Base-by-base conservation (phyloP, 140 eudicot species). In the Ambrosia hybrid region DNA sequence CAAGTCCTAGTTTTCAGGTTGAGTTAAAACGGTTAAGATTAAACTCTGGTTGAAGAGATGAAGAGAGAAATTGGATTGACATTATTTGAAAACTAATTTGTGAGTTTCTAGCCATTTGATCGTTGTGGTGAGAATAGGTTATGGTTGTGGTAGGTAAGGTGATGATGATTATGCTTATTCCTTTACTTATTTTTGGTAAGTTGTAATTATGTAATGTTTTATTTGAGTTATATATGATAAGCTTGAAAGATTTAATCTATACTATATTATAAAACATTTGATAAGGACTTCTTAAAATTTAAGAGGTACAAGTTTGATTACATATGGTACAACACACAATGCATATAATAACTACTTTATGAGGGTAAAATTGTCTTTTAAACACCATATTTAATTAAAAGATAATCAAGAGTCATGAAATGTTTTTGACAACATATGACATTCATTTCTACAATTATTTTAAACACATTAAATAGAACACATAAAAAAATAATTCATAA, bases 1-100 rank as follows among this genome's bases (percentile, higher is more conserved):
- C 86, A 10, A 86, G 86, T 78, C 88, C 96, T 30, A 65, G 62
- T 71, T 92, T 92, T 79, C 88, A 72, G 46, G 83, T 87, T 4
- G 95, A 92, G 72, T 65, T 89, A 76, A 92, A 85, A 81, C 91
- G 88, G 4, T 75, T 85, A 68, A 79, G 94, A 81, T 76, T 84
- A 70, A 88, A 81, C 60, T 74, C 65, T 55, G 79, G 82, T 52
- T 86, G 79, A 86, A 71, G 55, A 72, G 21, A 8, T 21, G 3
- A 4, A 49, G 6, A 16, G 2, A 0, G 5, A 56, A 67, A n/a
- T 15, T 64, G 9, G 43, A 11, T 38, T 51, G 63, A 45, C 51
- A 8, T 57, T 65, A 55, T 67, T 65, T 37, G 56, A 14, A 76
- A 68, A 30, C 48, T 33, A 49, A 65, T 67, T 70, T 48, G 70